Conservation (phyloP, 1,284 basidiomycete genomes). For the Ceratorhiza oryzae-sativae region DNA sequence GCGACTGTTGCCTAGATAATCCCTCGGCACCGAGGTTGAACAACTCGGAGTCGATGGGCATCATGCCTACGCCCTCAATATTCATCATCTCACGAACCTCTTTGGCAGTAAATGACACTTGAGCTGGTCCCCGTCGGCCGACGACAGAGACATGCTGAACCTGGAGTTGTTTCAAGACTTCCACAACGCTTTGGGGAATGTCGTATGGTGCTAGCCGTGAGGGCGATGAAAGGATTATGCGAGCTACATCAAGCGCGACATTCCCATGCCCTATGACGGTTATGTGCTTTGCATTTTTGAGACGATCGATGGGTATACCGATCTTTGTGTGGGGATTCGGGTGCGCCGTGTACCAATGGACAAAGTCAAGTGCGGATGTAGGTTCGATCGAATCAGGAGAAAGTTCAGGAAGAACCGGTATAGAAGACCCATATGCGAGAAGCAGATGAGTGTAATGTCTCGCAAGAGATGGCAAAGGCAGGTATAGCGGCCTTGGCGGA, state of each 20-base stretch:
- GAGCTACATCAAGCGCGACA: conserved; percentile 92
- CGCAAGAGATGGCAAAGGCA: conserved; percentile 60
- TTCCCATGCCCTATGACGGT: conserved; percentile 95
- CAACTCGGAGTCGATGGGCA: conserved; percentile 57
- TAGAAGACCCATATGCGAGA: conserved; percentile 80
- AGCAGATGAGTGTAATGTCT: conserved; percentile 81
- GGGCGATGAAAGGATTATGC: conserved; percentile 81
- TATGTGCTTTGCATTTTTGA: conserved; percentile 72
- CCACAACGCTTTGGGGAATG: conserved; percentile 79
- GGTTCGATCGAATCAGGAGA: conserved; percentile 61
- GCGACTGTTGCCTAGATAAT: conserved; percentile 69
- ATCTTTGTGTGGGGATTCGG: conserved; percentile 59
- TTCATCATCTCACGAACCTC: conserved; percentile 91
- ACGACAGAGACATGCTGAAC: conserved; percentile 85
- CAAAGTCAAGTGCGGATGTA: conserved; percentile 82
- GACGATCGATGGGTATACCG: conserved; percentile 61
- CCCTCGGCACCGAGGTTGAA: conserved; percentile 53
- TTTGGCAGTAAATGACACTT: conserved; percentile 94
- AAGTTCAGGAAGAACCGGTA: conserved; percentile 64
- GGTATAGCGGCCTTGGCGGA: conserved; percentile 53
- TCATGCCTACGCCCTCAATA: conserved; percentile 74
- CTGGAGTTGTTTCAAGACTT: conserved; percentile 66
- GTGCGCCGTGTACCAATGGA: conserved; percentile 98
- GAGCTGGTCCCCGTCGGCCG: conserved; percentile 85
- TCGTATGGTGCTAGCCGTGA: conserved; percentile 76